Base-by-base conservation (phyloP, 768 basidiomycete species). In the Serendipita indica region DNA sequence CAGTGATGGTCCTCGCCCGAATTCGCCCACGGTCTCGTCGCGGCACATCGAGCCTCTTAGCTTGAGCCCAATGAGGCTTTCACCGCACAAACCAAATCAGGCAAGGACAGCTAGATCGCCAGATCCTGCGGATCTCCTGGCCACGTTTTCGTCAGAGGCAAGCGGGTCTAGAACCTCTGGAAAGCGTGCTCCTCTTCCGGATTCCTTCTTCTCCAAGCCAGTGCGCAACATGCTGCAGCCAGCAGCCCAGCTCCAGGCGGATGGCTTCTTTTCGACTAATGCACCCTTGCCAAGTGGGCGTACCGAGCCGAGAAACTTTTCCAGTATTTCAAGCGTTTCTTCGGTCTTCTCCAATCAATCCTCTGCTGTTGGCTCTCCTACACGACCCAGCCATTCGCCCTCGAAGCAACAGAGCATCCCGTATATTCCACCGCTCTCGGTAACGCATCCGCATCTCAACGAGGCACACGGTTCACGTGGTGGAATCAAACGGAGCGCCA, bases 41-140 rank as follows among this genome's bases (percentile, higher is more conserved):
- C 18, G 41, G 7, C 41, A 54, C 49, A n/a, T 54, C 16, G 49
- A 54, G 10, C 7, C 49, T 16, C 49, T 28, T n/a, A 54, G 49
- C 22, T n/a, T 54, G 7, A 54, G 49, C 22, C 49, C 49, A 16
- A 54, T 54, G 49, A 25, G 32, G 22, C 22, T 54, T n/a, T 54
- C 49, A 10, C 49, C 49, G 7, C 49, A 30, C 30, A 54, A 54
- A 30, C n/a, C n/a, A 33, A 43, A n/a, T 43, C 41, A 18, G 16
- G 7, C n/a, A n/a, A n/a, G n/a, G n/a, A n/a, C n/a, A n/a, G n/a
- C n/a, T n/a, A n/a, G n/a, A n/a, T n/a, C n/a, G n/a, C n/a, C n/a
- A n/a, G n/a, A n/a, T n/a, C n/a, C n/a, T n/a, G n/a, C n/a, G n/a
- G n/a, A n/a, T n/a, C n/a, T n/a, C n/a, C n/a, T n/a, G n/a, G n/a